phyloP scores from a whole-genome alignment of 2,329 filamentous ascomycete genomes.

The Ceratocystis papillata region DNA sequence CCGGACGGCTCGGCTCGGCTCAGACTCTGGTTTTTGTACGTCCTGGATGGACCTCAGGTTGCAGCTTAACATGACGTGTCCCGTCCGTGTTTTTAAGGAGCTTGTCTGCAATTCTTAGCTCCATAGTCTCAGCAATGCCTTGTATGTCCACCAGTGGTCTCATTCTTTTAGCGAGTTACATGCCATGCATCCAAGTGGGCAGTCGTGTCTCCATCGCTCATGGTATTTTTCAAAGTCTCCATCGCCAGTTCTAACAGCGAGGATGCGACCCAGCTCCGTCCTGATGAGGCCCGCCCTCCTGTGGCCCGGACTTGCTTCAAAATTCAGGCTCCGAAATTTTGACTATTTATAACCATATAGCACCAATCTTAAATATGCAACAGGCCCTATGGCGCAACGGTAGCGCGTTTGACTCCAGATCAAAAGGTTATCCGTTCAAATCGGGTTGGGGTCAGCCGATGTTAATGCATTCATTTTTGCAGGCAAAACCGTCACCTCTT shows the following conservation, averaged over 20 bases:
- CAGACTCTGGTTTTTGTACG: background rate
- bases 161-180: no score
- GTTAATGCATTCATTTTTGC: background rate
- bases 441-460: constrained; percentile 23
- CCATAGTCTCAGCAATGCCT: no score
- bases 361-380: background rate
- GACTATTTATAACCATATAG: background rate
- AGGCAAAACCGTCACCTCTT: background rate
- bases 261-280: no score
- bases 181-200: background rate
- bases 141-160: no score
- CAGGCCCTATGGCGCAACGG: constrained; percentile 24
- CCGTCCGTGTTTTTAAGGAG: no score
- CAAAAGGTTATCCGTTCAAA: constrained; percentile 24
- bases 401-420: constrained; percentile 25
- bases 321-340: no score
- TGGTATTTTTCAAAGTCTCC: no score
- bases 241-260: no score
- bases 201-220: background rate
- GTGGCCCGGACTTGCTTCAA: no score
- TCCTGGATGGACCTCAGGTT: background rate
- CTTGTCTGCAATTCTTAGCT: no score
- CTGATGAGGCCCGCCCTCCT: no score
- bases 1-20: background rate
- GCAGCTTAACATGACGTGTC: no score